Percentiles rank a stretch among this genome's conserved stretches.
Conservation (phyloP, 2,329 filamentous ascomycete genomes). For the Onygenales sp. region DNA sequence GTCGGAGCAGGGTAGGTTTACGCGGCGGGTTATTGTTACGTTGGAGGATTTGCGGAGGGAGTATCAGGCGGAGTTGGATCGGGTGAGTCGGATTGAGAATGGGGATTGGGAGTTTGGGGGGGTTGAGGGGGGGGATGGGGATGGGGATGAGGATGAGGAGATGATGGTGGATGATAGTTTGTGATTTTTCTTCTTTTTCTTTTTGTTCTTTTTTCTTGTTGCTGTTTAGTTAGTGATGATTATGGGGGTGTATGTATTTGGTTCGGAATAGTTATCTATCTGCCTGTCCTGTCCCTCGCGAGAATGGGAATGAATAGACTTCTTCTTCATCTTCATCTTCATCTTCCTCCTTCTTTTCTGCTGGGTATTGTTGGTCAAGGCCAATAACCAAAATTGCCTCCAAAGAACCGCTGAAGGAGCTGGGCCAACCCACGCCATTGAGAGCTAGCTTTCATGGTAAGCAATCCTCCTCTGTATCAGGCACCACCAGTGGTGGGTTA, state of each 20-base stretch:
- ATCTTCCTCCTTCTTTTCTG: neutral
- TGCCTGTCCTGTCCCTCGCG: neutral
- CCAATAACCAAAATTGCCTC: too few relatives aligned
- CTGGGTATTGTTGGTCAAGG: neutral
- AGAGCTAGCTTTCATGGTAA: too few relatives aligned
- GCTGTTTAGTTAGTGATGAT: neutral
- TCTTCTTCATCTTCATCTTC: too few relatives aligned
- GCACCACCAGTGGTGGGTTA: too few relatives aligned
- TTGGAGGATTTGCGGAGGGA: slow-evolving; percentile 77
- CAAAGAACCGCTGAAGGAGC: too few relatives aligned
- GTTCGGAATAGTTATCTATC: neutral
- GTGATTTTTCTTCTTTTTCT: slow-evolving; percentile 1
- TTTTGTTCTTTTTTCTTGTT: neutral
- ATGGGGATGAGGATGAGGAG: slow-evolving; percentile 1
- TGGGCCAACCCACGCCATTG: too few relatives aligned
- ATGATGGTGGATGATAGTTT: slow-evolving; percentile 5
- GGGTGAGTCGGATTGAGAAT: slow-evolving; percentile 76
- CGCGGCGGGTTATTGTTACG: slow-evolving; percentile 69
- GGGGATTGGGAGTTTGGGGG: slow-evolving; percentile 73
- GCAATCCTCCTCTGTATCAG: too few relatives aligned
- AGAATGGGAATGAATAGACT: too few relatives aligned
- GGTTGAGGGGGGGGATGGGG: slow-evolving; percentile 5
- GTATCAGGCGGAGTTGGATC: slow-evolving; percentile 83
- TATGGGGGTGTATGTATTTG: too few relatives aligned
- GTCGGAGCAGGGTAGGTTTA: slow-evolving; percentile 18